phyloP scores from a whole-genome alignment of 1,139 yeast genomes.

The Candida tetrigidarum region DNA sequence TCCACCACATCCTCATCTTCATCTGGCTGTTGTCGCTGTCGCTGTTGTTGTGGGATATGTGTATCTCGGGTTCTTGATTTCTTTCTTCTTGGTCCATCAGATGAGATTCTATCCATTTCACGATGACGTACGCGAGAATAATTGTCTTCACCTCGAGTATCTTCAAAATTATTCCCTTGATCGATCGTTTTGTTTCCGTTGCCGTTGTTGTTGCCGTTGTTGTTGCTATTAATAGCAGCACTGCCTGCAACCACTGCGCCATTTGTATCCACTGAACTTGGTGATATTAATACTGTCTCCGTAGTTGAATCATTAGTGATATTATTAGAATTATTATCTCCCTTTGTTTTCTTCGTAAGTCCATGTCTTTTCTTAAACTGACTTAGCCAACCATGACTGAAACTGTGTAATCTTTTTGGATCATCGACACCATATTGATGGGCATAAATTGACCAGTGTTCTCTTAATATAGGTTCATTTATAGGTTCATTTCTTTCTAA shows the following conservation, averaged over 20 bases:
- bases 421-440: constrained; percentile 61
- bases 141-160: too few species aligned
- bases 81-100: constrained; percentile 16
- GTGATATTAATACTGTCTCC: too few species aligned
- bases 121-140: too few species aligned
- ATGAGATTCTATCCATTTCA: too few species aligned
- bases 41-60: constrained; percentile 4
- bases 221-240: too few species aligned
- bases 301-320: too few species aligned
- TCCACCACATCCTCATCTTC: neutral
- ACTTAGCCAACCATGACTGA: constrained; percentile 65
- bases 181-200: neutral
- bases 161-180: neutral
- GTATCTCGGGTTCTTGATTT: too few species aligned
- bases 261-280: too few species aligned
- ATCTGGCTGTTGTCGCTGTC: neutral
- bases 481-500: constrained; percentile 49
- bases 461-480: constrained; percentile 57
- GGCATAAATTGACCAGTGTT: constrained; percentile 60
- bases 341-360: constrained; percentile 33
- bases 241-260: too few species aligned
- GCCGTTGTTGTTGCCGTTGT: neutral
- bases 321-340: too few species aligned
- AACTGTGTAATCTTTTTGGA: constrained; percentile 56
- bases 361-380: constrained; percentile 66